Percentiles rank a stretch among this genome's conserved stretches.
Evolutionary conservation across 73 alveolate species (phyloP).

Genomic region (Paramecium biaurelia): DNA sequence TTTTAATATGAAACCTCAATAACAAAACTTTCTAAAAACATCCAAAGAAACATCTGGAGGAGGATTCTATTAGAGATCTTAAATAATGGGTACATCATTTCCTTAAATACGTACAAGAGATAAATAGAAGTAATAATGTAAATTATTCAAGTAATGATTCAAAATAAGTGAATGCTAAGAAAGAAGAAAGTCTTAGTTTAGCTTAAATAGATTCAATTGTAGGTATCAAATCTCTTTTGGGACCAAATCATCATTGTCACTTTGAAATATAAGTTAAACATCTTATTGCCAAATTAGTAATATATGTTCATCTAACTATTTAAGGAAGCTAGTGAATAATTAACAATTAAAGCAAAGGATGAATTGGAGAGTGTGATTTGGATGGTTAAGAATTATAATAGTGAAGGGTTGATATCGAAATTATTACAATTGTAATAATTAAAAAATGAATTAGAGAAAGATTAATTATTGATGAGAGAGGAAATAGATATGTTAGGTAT

Average conservation of each 20-base stretch:
- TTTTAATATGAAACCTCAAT: not conserved
- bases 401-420: not conserved
- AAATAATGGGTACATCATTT: conserved; percentile 41
- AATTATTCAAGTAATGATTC: not conserved
- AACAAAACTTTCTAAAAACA: not conserved
- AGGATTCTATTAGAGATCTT: conserved; percentile 44
- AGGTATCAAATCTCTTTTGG: not conserved
- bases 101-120: not conserved
- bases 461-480: not conserved
- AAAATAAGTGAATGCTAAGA: not conserved
- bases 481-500: not conserved
- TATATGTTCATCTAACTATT: not conserved
- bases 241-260: conserved; percentile 21
- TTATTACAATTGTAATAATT: not conserved
- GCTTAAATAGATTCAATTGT: not conserved
- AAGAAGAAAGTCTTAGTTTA: not conserved
- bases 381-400: not conserved
- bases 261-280: not conserved
- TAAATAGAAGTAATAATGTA: not conserved
- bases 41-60: conserved; percentile 17
- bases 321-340: not conserved
- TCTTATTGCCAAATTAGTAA: not conserved
- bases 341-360: not conserved
- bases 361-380: conserved; percentile 14
- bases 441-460: not conserved